Evolutionary conservation across 257 asterid species (phyloP).

Genomic region (Fraxinus pennsylvanica): DNA sequence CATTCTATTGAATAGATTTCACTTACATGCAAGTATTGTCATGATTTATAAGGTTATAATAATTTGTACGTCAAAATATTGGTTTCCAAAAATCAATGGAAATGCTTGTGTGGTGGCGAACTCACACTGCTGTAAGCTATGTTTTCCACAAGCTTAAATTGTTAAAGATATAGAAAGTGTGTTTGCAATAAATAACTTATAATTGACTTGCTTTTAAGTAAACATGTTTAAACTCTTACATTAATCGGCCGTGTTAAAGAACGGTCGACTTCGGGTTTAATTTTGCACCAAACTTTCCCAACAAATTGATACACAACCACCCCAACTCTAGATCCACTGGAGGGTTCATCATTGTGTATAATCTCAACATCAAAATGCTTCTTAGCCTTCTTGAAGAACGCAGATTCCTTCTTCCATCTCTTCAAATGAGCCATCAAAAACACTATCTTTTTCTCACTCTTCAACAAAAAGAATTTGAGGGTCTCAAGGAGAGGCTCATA

Average conservation of each 20-base stretch:
- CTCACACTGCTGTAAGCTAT: too few species aligned
- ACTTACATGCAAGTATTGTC: neutral
- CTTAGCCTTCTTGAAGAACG: constrained; percentile 63
- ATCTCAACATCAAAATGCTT: constrained; percentile 50
- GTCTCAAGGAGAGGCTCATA: constrained; percentile 64
- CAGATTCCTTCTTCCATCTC: constrained; percentile 81
- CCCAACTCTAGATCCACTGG: constrained; percentile 57
- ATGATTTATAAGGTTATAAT: neutral
- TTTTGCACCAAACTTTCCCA: constrained; percentile 15
- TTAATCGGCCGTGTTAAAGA: neutral
- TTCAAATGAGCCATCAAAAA: constrained; percentile 80
- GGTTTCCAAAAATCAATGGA: neutral
- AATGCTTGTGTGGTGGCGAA: too few species aligned
- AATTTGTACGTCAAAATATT: neutral
- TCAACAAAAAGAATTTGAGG: constrained; percentile 45
- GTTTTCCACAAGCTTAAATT: too few species aligned
- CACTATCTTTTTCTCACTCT: constrained; percentile 38
- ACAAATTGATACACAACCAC: constrained; percentile 54
- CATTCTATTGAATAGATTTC: neutral
- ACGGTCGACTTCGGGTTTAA: neutral
- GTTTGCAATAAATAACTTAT: too few species aligned
- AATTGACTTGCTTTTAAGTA: neutral
- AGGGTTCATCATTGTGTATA: constrained; percentile 51
- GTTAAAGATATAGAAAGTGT: too few species aligned
- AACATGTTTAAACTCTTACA: too few species aligned